A percentile compares a stretch with the other conserved stretches of the same genome.
Evolutionary conservation across 139 green algal genomes (phyloP).

Genomic region (Pleodorina starrii): DNA sequence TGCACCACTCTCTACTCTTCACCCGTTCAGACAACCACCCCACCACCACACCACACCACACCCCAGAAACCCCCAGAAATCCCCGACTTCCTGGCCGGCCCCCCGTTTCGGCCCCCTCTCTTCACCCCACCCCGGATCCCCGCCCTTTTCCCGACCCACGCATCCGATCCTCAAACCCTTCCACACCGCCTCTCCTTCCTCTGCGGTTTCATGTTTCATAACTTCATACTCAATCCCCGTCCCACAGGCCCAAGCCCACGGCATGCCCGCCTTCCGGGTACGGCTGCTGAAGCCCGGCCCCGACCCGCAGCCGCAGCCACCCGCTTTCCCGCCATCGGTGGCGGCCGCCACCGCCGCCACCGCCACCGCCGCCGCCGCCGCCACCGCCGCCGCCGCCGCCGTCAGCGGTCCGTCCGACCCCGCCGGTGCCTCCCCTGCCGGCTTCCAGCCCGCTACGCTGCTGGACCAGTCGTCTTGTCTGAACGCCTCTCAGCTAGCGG

Average conservation of each 20-base stretch:
- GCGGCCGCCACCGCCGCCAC: neutral
- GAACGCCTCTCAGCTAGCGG: neutral
- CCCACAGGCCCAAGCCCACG: conserved; percentile 32
- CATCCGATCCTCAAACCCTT: neutral
- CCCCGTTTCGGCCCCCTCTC: too few relatives aligned
- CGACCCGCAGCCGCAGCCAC: neutral
- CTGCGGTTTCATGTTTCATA: neutral
- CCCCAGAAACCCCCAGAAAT: too few relatives aligned
- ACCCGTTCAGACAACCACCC: too few relatives aligned
- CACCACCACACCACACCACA: too few relatives aligned
- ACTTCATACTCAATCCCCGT: neutral
- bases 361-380: neutral
- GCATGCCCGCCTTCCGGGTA: conserved; percentile 1
- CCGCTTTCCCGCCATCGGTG: neutral
- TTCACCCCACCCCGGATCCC: too few relatives aligned
- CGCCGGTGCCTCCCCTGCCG: neutral
- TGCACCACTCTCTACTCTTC: too few relatives aligned
- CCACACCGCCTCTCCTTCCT: neutral
- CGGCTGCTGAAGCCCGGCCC: conserved; percentile 15
- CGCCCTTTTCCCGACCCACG: too few relatives aligned
- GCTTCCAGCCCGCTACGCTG: neutral
- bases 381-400: too few relatives aligned
- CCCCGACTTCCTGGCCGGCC: too few relatives aligned
- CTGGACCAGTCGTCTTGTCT: conserved; percentile 13
- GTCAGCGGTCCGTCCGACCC: neutral